Conservation (phyloP, 768 basidiomycete genomes). For the Boletus subparvulus region DNA sequence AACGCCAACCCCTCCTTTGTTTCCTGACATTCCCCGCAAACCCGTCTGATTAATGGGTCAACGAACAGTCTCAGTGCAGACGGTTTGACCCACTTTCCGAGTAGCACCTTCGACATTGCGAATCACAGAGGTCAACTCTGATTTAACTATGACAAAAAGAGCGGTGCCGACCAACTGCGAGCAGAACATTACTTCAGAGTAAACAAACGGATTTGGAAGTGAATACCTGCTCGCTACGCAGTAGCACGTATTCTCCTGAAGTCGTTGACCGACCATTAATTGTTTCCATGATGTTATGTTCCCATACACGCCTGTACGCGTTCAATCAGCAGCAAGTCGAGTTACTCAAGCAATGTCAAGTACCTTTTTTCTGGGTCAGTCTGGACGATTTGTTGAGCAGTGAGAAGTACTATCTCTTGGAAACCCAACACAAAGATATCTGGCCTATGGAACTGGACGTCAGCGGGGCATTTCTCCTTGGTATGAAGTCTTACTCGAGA, state of each 20-base stretch:
- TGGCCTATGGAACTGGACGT: conserved; percentile 47
- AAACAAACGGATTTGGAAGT: not conserved
- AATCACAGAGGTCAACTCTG: conserved; percentile 72
- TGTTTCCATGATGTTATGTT: conserved; percentile 74
- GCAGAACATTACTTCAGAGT: not conserved
- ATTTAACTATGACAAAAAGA: conserved; percentile 79
- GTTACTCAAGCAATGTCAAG: conserved; percentile 8
- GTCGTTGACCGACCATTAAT: conserved; percentile 70
- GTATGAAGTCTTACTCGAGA: conserved; percentile 15
- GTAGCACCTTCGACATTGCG: conserved; percentile 90
- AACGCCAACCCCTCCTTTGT: conserved; percentile 95
- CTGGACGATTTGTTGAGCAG: conserved; percentile 96
- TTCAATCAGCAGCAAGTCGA: not conserved
- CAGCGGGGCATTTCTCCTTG: conserved; percentile 25
- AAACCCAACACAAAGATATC: conserved; percentile 91
- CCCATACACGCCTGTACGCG: conserved; percentile 77
- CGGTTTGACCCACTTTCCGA: conserved; percentile 64
- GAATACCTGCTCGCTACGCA: conserved; percentile 87
- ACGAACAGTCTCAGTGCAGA: not conserved
- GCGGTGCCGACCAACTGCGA: conserved; percentile 91
- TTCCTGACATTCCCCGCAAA: conserved; percentile 90
- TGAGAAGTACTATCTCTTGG: conserved; percentile 96
- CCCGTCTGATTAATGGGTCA: conserved; percentile 59
- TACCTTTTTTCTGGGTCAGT: conserved; percentile 92
- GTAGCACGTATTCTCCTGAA: conserved; percentile 72